Base-by-base conservation (phyloP, 2,329 filamentous ascomycete genomes). In the Nothomitra cinnamomea region DNA sequence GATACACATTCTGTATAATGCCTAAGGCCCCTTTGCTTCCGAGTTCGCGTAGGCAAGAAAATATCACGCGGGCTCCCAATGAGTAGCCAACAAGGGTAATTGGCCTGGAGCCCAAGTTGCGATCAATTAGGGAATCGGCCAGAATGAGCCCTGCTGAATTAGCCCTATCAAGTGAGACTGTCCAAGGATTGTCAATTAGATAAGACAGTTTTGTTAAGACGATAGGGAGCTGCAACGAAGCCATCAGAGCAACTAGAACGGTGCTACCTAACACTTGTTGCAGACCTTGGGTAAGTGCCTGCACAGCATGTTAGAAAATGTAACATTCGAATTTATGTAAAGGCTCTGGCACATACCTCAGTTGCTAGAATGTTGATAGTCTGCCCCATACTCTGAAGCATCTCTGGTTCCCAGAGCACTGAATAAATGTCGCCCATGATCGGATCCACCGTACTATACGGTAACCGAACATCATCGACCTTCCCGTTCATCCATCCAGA, bases 401-500 rank as follows among this genome's bases (percentile, higher is more conserved):
- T 94, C 64, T 98, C 92, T 2, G 92, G 94, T 67, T 98, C 92
- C 89, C 92, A 98, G 55, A 94, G 73, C 10, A 98, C 83, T 0
- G 90, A 95, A 69, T 98, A 98, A 15, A 98, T 82, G 64, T 98
- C 92, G 12, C 92, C 92, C 92, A 98, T 98, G 58, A 96, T 79
- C 0, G 94, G 87, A 66, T 98, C 89, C 5, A 98, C 84, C 0
- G 94, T 98, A 70, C 88, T 95, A 68, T 85, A 98, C 6, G 92
- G 92, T 62, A 98, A 70, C 56, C 92, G 85, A 51, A 98, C 89
- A 66, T 98, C 92, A 69, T 98, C 92, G 53, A 94, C 82, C 64
- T 94, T 96, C 62, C 94, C 92, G 41, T 87, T 95, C 85, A 98
- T 94, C 92, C 92, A 98, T 2, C 92, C 92, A 0, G 90, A 88